Evolutionary conservation across 2,329 filamentous ascomycete species (phyloP), one percentile per base, ranked within the genome.

Genomic region (Ceratocystis smalleyi): DNA sequence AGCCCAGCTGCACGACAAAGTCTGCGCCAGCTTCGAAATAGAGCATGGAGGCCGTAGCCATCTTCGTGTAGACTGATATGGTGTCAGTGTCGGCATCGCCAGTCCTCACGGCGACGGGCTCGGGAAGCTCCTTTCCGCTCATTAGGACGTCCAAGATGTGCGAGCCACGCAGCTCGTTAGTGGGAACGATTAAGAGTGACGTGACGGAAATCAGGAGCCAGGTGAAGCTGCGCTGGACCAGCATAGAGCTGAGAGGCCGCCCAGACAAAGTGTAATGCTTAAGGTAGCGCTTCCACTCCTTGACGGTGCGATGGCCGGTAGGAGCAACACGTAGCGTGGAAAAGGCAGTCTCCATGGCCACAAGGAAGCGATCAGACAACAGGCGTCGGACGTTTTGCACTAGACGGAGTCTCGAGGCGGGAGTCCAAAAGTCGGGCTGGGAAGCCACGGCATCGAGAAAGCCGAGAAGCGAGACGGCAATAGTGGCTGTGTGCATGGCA

Each of bases 191-290:
- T 67, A 92, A 77, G 32, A 92, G 79, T 15, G 89, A 88, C 1
- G 89, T 89, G 63, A 83, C 86, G 1, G 90, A 84, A 43, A 91
- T 86, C 12, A 96, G 79, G 40, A 97, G 82, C 73, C 84, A 86
- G 80, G 95, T 90, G 72, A 95, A 95, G 68, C 87, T 91, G 70
- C 89, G 84, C 72, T 96, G 91, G 24, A 99, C 75, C 5, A 97
- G 80, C 86, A 96, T 94, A 12, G 91, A 90, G 8, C 94, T 91
- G 54, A 99, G 76, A 0, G 95, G 92, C 22, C 89, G 83, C 8
- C 88, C 88, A 66, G 83, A 81, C 17, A 85, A 82, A 32, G 89
- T 84, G 75, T 97, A 99, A 67, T 91, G 88, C 55, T 87, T 88
- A 65, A 89, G 77, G 74, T 89, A 90, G 68, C 86, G 84, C 75